Conservation (phyloP, 148 eudicot species). For the Arbutus unedo region DNA sequence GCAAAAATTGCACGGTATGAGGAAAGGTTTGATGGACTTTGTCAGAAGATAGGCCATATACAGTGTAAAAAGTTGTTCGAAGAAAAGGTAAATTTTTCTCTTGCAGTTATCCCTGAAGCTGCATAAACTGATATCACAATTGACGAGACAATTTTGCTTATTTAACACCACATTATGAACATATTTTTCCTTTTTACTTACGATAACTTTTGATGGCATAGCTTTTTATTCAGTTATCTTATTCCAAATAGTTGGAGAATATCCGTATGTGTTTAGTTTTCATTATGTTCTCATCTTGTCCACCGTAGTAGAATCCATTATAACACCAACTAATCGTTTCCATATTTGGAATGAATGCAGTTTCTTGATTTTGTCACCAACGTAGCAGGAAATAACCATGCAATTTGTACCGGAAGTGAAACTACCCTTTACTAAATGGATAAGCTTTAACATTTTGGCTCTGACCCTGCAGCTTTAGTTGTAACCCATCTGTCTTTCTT, state of each 20-base stretch:
- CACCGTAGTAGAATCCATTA: no score
- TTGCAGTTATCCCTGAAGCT: background rate
- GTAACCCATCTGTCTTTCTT: background rate
- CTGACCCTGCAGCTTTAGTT: background rate
- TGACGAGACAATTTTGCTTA: background rate
- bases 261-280: background rate
- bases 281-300: no score
- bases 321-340: background rate
- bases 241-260: background rate
- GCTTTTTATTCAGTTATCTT: background rate
- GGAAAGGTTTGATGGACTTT: slow-evolving; percentile 49
- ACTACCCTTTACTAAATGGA: background rate
- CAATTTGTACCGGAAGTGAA: background rate
- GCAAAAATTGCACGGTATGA: slow-evolving; percentile 42
- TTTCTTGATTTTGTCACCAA: background rate
- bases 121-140: background rate
- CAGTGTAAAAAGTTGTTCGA: slow-evolving; percentile 44
- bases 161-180: background rate
- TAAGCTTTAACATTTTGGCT: background rate
- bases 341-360: background rate
- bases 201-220: background rate
- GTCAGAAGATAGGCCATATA: slow-evolving; percentile 34
- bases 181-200: background rate
- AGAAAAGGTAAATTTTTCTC: slow-evolving; percentile 45
- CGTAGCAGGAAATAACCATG: background rate